Conservation (phyloP, 306 rosid genomes). For the Clitoria ternatea region DNA sequence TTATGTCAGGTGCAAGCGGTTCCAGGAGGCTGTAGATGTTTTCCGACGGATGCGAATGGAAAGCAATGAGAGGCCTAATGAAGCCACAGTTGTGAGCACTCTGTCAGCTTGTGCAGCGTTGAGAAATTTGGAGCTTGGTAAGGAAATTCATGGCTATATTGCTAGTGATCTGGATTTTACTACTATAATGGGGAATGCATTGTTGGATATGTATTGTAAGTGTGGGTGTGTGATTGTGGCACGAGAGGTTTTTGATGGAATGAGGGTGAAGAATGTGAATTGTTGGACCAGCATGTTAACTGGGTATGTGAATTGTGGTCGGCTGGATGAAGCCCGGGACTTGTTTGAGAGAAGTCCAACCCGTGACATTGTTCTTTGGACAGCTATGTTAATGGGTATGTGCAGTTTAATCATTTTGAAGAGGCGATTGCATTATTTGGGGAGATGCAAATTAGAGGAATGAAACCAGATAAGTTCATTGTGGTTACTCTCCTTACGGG, state of each 20-base stretch:
- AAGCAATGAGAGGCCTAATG: constrained; percentile 46
- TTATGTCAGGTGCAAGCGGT: constrained; percentile 51
- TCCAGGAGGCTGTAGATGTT: constrained; percentile 42
- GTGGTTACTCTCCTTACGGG: constrained; percentile 64
- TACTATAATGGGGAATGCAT: constrained; percentile 42
- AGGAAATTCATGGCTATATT: constrained; percentile 55
- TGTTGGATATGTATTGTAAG: constrained; percentile 65
- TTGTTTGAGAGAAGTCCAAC: constrained; percentile 62
- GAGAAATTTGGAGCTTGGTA: constrained; percentile 57
- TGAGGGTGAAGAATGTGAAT: constrained; percentile 47
- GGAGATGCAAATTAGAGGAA: constrained; percentile 54
- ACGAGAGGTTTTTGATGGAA: constrained; percentile 41
- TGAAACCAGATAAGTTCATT: constrained; percentile 56
- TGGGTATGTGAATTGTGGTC: constrained; percentile 56
- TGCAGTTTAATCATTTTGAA: constrained; percentile 55
- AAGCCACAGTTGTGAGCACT: constrained; percentile 61
- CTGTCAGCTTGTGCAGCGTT: constrained; percentile 55
- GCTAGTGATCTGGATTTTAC: constrained; percentile 39
- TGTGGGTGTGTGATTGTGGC: constrained; percentile 48
- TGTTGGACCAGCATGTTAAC: constrained; percentile 79
- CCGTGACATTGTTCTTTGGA: constrained; percentile 73
- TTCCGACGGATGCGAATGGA: constrained; percentile 44
- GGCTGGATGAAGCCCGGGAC: constrained; percentile 56
- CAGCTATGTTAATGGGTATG: constrained; percentile 76
- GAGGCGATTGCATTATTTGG: constrained; percentile 53